Evolutionary conservation across 2,329 filamentous ascomycete genomes (phyloP), one percentile per base, ranked within the genome.

Genomic region (Botryosphaeria agaves): DNA sequence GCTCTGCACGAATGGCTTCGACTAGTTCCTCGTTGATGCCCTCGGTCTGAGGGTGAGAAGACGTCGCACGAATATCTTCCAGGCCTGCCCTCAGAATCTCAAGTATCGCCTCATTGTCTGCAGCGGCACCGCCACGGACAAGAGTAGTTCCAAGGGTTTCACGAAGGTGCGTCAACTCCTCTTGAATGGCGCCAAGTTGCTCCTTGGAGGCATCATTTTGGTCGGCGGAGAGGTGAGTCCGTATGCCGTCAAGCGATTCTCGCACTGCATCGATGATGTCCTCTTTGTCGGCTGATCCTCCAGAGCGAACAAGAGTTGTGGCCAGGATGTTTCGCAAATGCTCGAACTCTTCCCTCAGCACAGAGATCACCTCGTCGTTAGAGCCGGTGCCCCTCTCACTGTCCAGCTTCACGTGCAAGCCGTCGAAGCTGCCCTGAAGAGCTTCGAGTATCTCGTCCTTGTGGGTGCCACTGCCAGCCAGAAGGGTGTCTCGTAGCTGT

Each of bases 401-500:
- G 16, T 53, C 55, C 6, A 65, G 37, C 20, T 57, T 57, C 11
- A 56, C 46, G 27, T 58, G 59, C 15, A 62, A 43, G n/a, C 45
- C 52, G 14, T 66, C 66, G 31, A 66, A 54, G 7, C 57, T 57
- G 27, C 56, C 55, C 29, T 68, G 62, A 24, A 76, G 65, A 4
- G 64, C 66, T 38, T 75, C 69, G 2, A 76, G 49, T 20, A 76
- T 61, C 37, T 76, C 70, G 31, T 67, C 68, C 43, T 73, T 73
- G 38, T 72, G 62, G 14, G 53, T 54, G 0, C 59, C 51, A n/a
- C 61, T 55, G 28, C 67, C 62, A 29, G 64, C 55, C 47, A 83
- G 79, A 29, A 93, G 69, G 0, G 78, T 69, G 12, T 84, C 76
- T 16, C 82, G 75, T 5, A 93, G 66, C 32, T 82, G 75, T 38